Conservation (phyloP, 257 asterid species). For the Mentha longifolia region DNA sequence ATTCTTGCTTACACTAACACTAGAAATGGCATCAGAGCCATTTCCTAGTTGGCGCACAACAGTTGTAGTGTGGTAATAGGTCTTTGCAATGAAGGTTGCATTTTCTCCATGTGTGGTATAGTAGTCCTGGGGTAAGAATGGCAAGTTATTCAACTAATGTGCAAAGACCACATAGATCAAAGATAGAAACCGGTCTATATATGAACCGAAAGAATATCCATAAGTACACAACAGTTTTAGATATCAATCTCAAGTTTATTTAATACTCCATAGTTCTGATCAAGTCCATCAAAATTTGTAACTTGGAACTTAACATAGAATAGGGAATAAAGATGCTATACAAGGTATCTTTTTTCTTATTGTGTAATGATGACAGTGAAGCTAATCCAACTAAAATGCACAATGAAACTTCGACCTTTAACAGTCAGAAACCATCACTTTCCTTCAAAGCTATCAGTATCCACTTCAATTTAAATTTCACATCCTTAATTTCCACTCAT, state of each 20-base stretch:
- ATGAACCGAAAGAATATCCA: neutral
- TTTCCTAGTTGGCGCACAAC: constrained; percentile 86
- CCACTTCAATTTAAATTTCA: neutral
- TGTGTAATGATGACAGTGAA: constrained; percentile 20
- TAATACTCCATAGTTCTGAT: neutral
- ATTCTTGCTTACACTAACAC: constrained; percentile 82
- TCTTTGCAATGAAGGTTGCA: constrained; percentile 86
- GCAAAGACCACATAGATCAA: neutral
- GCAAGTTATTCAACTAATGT: constrained; percentile 5
- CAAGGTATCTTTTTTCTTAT: neutral
- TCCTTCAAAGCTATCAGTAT: constrained; percentile 13
- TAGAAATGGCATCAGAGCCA: constrained; percentile 79
- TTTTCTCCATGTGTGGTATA: constrained; percentile 90
- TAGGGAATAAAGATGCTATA: neutral
- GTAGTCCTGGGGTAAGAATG: constrained; percentile 60
- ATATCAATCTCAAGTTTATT: constrained; percentile 10
- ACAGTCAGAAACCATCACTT: constrained; percentile 7
- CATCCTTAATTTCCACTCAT: neutral
- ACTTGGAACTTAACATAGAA: neutral
- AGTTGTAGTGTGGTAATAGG: constrained; percentile 94
- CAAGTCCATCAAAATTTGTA: neutral
- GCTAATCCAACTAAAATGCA: constrained; percentile 11
- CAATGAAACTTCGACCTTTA: constrained; percentile 5
- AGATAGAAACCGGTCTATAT: constrained; percentile 12
- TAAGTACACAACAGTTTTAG: neutral